These are phyloP conservation scores for Acanthamoeba royreba DNA, from an alignment of 208 protist genomes.

Conservation along the genomic window DNA sequence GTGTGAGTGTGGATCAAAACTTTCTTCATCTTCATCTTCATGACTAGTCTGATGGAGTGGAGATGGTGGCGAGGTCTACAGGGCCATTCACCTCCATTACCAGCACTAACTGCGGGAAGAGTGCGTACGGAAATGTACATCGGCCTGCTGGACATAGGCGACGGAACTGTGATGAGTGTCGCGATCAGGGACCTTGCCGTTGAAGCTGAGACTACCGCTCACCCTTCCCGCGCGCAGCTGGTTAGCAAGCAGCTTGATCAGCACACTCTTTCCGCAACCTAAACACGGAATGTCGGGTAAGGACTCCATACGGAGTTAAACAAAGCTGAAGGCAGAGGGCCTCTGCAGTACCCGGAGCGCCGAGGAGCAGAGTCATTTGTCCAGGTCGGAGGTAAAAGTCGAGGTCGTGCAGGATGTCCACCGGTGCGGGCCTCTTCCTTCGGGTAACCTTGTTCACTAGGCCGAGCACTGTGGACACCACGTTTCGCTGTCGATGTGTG, in stretches of 20 bases:
- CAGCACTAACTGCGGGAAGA: too few relatives aligned
- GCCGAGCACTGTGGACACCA: neutral
- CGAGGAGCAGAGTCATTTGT: neutral
- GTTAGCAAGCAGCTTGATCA: neutral
- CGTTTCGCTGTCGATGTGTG: neutral
- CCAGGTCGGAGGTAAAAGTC: neutral
- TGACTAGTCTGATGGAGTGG: too few relatives aligned
- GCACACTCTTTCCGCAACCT: neutral
- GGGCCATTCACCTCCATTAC: too few relatives aligned
- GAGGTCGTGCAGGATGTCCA: neutral
- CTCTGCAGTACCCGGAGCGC: neutral
- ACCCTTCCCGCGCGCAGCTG: neutral
- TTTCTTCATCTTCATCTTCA: too few relatives aligned
- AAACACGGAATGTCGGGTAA: too few relatives aligned
- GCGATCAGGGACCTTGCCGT: neutral
- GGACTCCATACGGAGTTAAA: too few relatives aligned
- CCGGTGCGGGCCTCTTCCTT: neutral
- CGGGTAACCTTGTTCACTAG: neutral
- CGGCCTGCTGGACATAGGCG: neutral
- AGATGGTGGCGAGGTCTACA: too few relatives aligned
- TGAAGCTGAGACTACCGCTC: neutral
- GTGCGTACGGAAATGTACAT: slow-evolving; percentile 5
- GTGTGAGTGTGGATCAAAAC: too few relatives aligned
- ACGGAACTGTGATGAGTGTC: neutral
- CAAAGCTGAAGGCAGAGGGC: too few relatives aligned